Conservation (phyloP, 495 filamentous ascomycete genomes). For the Penicillium bialowiezense region DNA sequence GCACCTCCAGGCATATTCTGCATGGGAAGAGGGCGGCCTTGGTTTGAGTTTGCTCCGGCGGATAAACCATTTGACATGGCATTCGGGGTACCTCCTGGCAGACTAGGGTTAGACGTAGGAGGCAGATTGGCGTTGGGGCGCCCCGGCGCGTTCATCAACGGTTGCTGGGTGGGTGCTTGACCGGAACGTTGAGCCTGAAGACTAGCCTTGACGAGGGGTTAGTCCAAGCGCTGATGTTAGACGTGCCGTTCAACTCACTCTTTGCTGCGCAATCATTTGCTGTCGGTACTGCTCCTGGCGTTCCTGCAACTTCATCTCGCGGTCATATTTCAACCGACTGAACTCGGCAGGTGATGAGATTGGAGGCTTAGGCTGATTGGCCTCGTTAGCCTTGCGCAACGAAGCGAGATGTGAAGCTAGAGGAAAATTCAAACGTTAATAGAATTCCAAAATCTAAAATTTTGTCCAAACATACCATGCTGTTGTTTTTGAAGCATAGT, state of each 20-base stretch:
- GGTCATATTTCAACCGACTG: conserved; percentile 81
- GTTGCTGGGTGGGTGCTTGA: conserved; percentile 43
- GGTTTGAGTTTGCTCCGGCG: conserved; percentile 34
- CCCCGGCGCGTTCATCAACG: conserved; percentile 38
- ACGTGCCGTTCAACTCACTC: conserved; percentile 41
- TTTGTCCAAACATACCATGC: conserved; percentile 51
- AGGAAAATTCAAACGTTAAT: conserved; percentile 8
- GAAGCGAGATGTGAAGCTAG: conserved; percentile 62
- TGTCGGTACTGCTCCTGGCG: conserved; percentile 66
- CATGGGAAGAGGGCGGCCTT: conserved; percentile 36
- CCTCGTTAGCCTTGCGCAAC: conserved; percentile 68
- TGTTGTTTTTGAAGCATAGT: conserved; percentile 80
- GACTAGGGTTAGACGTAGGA: conserved; percentile 30
- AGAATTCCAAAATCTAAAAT: background rate
- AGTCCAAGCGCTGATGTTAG: conserved; percentile 13
- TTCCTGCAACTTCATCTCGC: conserved; percentile 74
- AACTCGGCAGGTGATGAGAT: conserved; percentile 82
- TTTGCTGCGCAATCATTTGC: conserved; percentile 58
- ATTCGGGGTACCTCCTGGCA: conserved; percentile 31
- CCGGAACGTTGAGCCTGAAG: conserved; percentile 42
- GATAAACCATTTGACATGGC: conserved; percentile 40
- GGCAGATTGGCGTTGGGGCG: conserved; percentile 40
- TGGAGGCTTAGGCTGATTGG: conserved; percentile 55
- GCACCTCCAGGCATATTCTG: conserved; percentile 37
- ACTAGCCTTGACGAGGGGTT: conserved; percentile 25